Evolutionary conservation across 306 rosid genomes (phyloP), one percentile per base, ranked within the genome.

Genomic region (Cicer pinnatifidum): DNA sequence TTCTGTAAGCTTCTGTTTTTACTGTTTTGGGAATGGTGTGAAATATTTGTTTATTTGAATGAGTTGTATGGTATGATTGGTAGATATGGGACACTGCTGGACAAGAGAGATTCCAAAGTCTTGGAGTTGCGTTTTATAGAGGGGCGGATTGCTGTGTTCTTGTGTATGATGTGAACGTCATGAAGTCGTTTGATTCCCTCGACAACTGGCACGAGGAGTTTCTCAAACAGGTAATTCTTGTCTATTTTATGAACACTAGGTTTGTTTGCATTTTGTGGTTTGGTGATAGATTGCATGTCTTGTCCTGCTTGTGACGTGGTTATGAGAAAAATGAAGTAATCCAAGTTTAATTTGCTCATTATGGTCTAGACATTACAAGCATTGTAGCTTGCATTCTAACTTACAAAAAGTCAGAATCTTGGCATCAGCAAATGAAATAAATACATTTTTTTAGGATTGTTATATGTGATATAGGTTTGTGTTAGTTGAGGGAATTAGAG

Each of bases 21-120:
- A 41, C 6, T 20, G 47, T 67, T 75, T 69, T 0, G 7, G 35
- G 52, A 71, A 28, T 53, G 58, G 12, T 67, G 54, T 8, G 66
- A 43, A 17, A 40, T 5, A 57, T 58, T 51, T 69, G 38, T 53
- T 41, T 62, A 12, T 46, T 67, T 72, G 44, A 53, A 43, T 68
- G 28, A 7, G 53, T 9, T 62, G 12, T 53, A n/a, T 75, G 66
- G 65, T 43, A 15, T 43, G 47, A 35, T 76, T 82, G 83, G 73
- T 82, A 91, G 98, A 91, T 93, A 85, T 93, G 98, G 97, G 97
- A 93, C 80, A 93, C 97, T 16, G 98, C 97, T 41, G 98, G 98
- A 64, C 97, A 93, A 86, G 98, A 91, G 72, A 85, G 98, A 72
- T 93, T 93, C 77, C 98, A 93, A 66, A 93, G 98, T 83, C 98